Evolutionary conservation across 345 rosid genomes (phyloP).

Genomic region (Populus davidiana): DNA sequence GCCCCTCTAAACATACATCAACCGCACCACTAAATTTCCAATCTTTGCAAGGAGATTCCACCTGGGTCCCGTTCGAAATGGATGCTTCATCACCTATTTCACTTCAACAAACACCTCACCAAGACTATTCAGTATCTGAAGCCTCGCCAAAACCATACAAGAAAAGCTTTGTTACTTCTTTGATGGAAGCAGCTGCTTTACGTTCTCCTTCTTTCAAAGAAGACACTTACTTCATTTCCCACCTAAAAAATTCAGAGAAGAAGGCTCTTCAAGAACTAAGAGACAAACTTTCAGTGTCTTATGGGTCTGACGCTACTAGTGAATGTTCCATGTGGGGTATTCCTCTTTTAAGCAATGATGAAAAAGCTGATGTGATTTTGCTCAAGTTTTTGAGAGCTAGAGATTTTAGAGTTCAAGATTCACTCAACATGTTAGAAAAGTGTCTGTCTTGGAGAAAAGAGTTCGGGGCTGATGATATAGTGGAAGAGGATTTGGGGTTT

Average conservation of each 20-base stretch:
- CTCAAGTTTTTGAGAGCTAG: conserved; percentile 86
- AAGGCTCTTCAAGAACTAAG: conserved; percentile 73
- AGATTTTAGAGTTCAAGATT: conserved; percentile 67
- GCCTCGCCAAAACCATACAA: conserved; percentile 47
- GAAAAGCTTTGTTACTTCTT: conserved; percentile 69
- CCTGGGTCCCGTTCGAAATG: conserved; percentile 16
- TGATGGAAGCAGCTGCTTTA: conserved; percentile 68
- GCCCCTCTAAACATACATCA: background rate
- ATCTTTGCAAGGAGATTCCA: conserved; percentile 9
- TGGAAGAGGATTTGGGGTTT: conserved; percentile 79
- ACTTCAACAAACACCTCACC: conserved; percentile 31
- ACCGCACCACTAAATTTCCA: background rate
- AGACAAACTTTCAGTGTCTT: conserved; percentile 47
- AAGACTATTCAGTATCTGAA: conserved; percentile 19
- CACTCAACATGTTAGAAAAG: conserved; percentile 64
- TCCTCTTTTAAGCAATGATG: conserved; percentile 56
- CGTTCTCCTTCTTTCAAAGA: conserved; percentile 71
- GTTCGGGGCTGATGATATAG: conserved; percentile 62
- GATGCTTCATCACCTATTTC: conserved; percentile 43
- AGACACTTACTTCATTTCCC: conserved; percentile 72
- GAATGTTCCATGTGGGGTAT: conserved; percentile 76
- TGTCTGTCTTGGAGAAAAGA: conserved; percentile 80
- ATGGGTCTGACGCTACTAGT: conserved; percentile 11
- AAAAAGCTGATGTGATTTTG: conserved; percentile 73
- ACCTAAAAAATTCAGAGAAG: conserved; percentile 70